A percentile compares a stretch with the other conserved stretches of the same genome.
Evolutionary conservation across 2,329 filamentous ascomycete species (phyloP).

Genomic region (Colletotrichum sp.): DNA sequence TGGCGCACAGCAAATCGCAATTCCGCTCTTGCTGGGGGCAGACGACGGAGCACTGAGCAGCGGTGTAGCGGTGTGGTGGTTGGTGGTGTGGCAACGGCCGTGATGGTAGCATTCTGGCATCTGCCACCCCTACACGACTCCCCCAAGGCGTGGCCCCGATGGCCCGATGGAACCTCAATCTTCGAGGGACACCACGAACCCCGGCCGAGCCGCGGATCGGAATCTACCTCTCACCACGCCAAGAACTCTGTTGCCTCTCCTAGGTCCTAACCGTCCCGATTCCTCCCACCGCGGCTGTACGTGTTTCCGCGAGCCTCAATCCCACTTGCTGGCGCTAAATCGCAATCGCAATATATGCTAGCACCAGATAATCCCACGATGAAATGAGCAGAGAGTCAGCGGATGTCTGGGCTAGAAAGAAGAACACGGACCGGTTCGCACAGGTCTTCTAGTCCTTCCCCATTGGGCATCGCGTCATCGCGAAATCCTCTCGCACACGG

Average conservation of each 20-base stretch:
- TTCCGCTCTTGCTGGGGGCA: neutral
- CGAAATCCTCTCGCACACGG: neutral
- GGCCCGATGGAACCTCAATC: slow-evolving; percentile 12
- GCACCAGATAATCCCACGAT: neutral
- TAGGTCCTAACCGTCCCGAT: neutral
- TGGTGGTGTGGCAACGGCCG: neutral
- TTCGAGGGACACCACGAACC: neutral
- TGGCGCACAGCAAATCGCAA: neutral
- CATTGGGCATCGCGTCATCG: neutral
- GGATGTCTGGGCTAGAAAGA: neutral
- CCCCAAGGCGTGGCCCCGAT: neutral
- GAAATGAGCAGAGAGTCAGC: neutral
- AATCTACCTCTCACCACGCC: slow-evolving; percentile 15
- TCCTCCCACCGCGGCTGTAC: neutral
- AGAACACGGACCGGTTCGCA: slow-evolving; percentile 2
- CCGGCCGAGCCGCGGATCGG: slow-evolving; percentile 9
- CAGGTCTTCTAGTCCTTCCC: neutral
- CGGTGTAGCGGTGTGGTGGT: neutral
- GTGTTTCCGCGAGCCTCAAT: neutral
- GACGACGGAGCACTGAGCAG: neutral
- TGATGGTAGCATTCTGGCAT: neutral
- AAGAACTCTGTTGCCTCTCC: neutral
- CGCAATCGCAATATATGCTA: neutral
- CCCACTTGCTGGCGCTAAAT: neutral
- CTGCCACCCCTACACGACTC: neutral